A percentile compares a stretch with the other conserved stretches of the same genome.
These are phyloP conservation scores for Phytopythium aichiense DNA, from an alignment of 352 stramenopile genomes.

Conservation along the genomic window DNA sequence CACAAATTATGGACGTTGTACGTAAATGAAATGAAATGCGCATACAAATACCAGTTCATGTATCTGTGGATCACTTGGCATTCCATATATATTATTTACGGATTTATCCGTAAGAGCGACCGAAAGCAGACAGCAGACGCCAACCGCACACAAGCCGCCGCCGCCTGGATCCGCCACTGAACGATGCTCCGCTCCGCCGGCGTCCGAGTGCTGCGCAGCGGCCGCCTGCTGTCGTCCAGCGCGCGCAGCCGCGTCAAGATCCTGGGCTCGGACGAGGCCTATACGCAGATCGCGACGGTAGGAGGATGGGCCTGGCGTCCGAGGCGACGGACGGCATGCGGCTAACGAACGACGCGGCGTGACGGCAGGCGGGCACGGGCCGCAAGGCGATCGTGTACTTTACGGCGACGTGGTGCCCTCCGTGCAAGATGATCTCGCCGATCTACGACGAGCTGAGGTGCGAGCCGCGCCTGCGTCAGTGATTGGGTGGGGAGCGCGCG, in stretches of 20 bases:
- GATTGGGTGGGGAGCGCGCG: background rate
- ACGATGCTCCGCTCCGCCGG: slow-evolving; percentile 29
- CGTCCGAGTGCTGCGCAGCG: slow-evolving; percentile 18
- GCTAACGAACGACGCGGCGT: background rate
- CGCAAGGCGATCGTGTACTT: slow-evolving; percentile 88
- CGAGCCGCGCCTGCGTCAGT: background rate
- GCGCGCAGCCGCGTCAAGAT: slow-evolving; percentile 66
- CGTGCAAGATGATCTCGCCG: slow-evolving; percentile 89
- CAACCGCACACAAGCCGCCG: background rate
- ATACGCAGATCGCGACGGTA: slow-evolving; percentile 66
- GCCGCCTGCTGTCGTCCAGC: slow-evolving; percentile 27
- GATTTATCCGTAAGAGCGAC: background rate
- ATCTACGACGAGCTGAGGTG: slow-evolving; percentile 86
- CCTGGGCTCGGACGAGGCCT: slow-evolving; percentile 67
- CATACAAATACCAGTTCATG: too few species aligned
- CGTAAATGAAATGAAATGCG: too few species aligned
- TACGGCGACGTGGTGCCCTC: slow-evolving; percentile 87
- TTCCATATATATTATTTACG: too few species aligned
- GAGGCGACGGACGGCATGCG: background rate
- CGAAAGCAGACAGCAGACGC: background rate
- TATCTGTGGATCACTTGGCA: too few species aligned
- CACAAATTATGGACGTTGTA: too few species aligned
- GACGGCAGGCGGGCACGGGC: slow-evolving; percentile 44
- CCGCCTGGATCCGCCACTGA: background rate
- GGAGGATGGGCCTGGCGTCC: too few species aligned